A percentile compares a stretch with the other conserved stretches of the same genome.
phyloP scores from a whole-genome alignment of 202 grass and related monocot species.

The Schoenoplectus triqueter region DNA sequence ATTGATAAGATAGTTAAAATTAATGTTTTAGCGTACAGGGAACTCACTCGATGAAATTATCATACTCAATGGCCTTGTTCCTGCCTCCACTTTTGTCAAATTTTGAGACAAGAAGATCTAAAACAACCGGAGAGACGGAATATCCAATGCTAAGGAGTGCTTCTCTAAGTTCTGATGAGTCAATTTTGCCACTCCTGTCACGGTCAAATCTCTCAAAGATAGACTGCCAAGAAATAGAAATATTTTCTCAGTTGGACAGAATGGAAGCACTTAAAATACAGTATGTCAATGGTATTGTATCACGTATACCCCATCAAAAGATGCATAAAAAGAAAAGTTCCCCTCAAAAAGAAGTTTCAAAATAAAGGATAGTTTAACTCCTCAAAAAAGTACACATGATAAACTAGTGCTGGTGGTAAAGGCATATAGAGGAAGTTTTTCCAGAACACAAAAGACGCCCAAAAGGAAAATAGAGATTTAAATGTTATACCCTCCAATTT shows the following conservation, averaged over 20 bases:
- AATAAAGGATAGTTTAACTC: background rate
- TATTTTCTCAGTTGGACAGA: background rate
- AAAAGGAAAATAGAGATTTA: slow-evolving; percentile 28
- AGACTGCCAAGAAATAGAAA: slow-evolving; percentile 44
- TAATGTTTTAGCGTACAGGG: background rate
- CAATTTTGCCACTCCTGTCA: slow-evolving; percentile 86
- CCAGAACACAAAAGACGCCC: background rate
- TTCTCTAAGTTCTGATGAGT: slow-evolving; percentile 72
- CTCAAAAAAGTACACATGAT: background rate
- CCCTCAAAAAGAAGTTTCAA: background rate
- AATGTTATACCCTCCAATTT: slow-evolving; percentile 83
- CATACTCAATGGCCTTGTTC: slow-evolving; percentile 81
- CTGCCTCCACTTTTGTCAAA: slow-evolving; percentile 94
- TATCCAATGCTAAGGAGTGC: slow-evolving; percentile 88
- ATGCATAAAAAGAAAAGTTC: slow-evolving; percentile 9
- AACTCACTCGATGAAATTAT: slow-evolving; percentile 99
- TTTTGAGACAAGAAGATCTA: slow-evolving; percentile 88
- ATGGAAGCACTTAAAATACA: background rate
- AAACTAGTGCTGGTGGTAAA: background rate
- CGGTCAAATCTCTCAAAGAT: slow-evolving; percentile 97
- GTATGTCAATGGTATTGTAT: slow-evolving; percentile 14
- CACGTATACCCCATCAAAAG: background rate
- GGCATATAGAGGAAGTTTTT: background rate
- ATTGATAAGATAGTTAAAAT: background rate
- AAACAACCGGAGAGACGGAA: slow-evolving; percentile 72